phyloP scores from a whole-genome alignment of 2,329 filamentous ascomycete genomes.

The Cadophora sp. region DNA sequence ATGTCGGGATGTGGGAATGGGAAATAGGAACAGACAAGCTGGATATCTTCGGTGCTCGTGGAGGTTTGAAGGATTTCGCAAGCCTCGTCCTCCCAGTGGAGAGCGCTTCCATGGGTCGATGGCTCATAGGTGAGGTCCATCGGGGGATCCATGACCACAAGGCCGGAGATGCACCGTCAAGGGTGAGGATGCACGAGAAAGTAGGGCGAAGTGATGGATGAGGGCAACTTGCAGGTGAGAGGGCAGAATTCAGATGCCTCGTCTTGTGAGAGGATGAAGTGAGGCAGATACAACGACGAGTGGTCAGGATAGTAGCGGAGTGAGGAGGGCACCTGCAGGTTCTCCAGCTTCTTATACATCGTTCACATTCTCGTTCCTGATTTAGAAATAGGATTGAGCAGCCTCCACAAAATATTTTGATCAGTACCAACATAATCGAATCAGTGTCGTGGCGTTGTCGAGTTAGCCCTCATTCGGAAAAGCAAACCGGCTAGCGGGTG shows the following conservation, averaged over 20 bases:
- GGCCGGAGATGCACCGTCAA: constrained; percentile 6
- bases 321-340: constrained; percentile 7
- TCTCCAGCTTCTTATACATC: constrained; percentile 10
- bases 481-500: too few species aligned
- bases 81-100: constrained; percentile 5
- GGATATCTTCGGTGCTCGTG: constrained; percentile 10
- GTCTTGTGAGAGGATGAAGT: constrained; percentile 8
- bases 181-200: constrained; percentile 9
- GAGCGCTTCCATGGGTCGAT: not conserved
- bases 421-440: too few species aligned
- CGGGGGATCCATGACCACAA: constrained; percentile 2
- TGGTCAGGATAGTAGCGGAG: not conserved
- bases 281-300: not conserved
- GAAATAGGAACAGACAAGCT: constrained; percentile 9
- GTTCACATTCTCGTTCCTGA: constrained; percentile 3
- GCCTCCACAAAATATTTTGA: constrained; percentile 2
- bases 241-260: constrained; percentile 15
- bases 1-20: not conserved
- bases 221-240: constrained; percentile 13
- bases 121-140: not conserved
- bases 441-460: constrained; percentile 6
- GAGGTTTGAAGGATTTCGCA: constrained; percentile 9
- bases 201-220: constrained; percentile 8
- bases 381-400: not conserved
- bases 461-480: too few species aligned